phyloP scores from a whole-genome alignment of 2,329 filamentous ascomycete species.

The Tolypocladium tundrense region DNA sequence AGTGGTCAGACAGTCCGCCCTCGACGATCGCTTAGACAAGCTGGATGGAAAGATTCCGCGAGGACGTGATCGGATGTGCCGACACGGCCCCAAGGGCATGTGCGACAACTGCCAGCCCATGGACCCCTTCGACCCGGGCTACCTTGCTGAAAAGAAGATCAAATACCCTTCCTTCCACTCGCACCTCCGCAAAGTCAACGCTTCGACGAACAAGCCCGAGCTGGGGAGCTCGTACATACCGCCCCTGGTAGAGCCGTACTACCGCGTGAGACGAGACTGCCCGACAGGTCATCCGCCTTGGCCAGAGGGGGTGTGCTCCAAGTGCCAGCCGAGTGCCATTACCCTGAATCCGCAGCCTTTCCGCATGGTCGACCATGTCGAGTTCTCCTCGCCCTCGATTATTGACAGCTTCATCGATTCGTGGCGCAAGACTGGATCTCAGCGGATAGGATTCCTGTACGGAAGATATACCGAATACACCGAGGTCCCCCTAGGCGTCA shows the following conservation, averaged over 20 bases:
- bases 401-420: conserved; percentile 87
- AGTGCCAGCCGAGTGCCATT: conserved; percentile 95
- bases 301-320: conserved; percentile 95
- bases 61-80: conserved; percentile 79
- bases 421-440: conserved; percentile 76
- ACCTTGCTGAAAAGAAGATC: conserved; percentile 92
- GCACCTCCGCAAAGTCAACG: conserved; percentile 88
- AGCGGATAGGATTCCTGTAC: conserved; percentile 84
- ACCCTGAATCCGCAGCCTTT: conserved; percentile 88
- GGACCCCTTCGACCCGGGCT: conserved; percentile 84
- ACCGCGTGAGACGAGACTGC: conserved; percentile 78
- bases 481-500: conserved; percentile 86
- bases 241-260: conserved; percentile 85
- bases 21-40: conserved; percentile 82
- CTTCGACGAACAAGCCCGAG: conserved; percentile 92
- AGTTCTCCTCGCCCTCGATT: conserved; percentile 76
- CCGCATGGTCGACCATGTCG: conserved; percentile 96
- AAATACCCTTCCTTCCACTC: conserved; percentile 97
- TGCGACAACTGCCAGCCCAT: conserved; percentile 98
- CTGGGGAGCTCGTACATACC: conserved; percentile 92
- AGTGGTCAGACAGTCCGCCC: conserved; percentile 71
- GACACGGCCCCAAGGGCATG: conserved; percentile 95
- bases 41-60: conserved; percentile 82
- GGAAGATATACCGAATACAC: conserved; percentile 84
- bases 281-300: conserved; percentile 88